Percentiles rank a stretch among this genome's conserved stretches.
Evolutionary conservation across 257 asterid genomes (phyloP).

Genomic region (Parsonsia alboflavescens): DNA sequence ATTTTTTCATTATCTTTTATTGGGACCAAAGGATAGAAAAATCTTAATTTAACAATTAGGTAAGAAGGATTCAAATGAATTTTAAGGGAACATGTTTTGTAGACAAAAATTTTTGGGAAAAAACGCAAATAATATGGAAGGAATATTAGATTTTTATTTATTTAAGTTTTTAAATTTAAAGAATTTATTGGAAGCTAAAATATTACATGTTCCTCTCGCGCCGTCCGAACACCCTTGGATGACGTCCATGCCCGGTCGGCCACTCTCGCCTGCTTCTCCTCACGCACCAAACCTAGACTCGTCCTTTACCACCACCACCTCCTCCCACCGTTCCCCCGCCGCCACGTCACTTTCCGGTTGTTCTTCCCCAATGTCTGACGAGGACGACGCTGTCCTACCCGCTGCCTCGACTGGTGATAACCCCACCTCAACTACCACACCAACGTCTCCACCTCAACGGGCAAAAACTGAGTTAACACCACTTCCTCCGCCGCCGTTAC

Average conservation of each 20-base stretch:
- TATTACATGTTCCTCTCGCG: too few species aligned
- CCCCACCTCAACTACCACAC: neutral
- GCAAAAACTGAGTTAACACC: neutral
- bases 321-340: conserved; percentile 8
- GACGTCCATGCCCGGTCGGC: conserved; percentile 3
- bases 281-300: conserved; percentile 14
- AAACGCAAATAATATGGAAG: too few species aligned
- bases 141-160: too few species aligned
- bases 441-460: conserved; percentile 7
- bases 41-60: too few species aligned
- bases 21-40: too few species aligned
- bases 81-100: too few species aligned
- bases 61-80: too few species aligned
- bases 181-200: too few species aligned
- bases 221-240: conserved; percentile 5
- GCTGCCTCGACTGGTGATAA: neutral
- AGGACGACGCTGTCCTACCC: conserved; percentile 19
- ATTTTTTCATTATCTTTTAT: too few species aligned
- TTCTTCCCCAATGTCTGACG: conserved; percentile 31
- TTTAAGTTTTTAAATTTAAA: too few species aligned
- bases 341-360: conserved; percentile 9
- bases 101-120: too few species aligned
- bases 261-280: conserved; percentile 5
- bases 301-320: conserved; percentile 26
- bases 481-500: conserved; percentile 6